Conservation (phyloP, 2,329 filamentous ascomycete species). For the Cercospora beticola region DNA sequence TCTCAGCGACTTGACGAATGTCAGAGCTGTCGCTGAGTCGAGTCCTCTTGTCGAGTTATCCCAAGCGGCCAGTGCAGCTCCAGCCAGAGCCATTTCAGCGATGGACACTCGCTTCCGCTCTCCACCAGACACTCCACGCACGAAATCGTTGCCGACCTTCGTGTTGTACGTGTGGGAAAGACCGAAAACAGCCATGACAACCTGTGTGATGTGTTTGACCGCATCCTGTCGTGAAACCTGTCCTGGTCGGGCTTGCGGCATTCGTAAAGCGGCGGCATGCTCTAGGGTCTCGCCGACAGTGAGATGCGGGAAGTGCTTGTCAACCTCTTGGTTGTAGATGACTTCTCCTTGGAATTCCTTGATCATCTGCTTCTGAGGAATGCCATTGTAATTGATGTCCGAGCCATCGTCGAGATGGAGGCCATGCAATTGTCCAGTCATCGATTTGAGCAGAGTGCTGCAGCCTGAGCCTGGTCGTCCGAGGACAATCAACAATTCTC, state of each 20-base stretch:
- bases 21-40: slow-evolving; percentile 58
- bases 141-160: slow-evolving; percentile 58
- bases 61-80: slow-evolving; percentile 45
- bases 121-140: slow-evolving; percentile 60
- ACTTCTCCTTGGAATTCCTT: slow-evolving; percentile 50
- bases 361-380: slow-evolving; percentile 43
- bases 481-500: slow-evolving; percentile 51
- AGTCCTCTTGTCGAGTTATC: slow-evolving; percentile 53
- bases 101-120: slow-evolving; percentile 59
- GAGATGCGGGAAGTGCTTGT: slow-evolving; percentile 57
- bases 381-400: slow-evolving; percentile 63
- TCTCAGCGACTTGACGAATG: slow-evolving; percentile 57
- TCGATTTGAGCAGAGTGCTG: slow-evolving; percentile 62
- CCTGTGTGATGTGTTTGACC: slow-evolving; percentile 48
- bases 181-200: slow-evolving; percentile 56
- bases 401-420: slow-evolving; percentile 54
- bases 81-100: slow-evolving; percentile 52
- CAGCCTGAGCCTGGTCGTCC: slow-evolving; percentile 59
- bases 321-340: slow-evolving; percentile 50
- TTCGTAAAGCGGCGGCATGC: slow-evolving; percentile 56
- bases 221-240: slow-evolving; percentile 46
- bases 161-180: slow-evolving; percentile 57
- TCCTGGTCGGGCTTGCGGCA: slow-evolving; percentile 45
- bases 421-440: slow-evolving; percentile 61
- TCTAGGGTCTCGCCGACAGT: slow-evolving; percentile 58